A percentile compares a stretch with the other conserved stretches of the same genome.
Evolutionary conservation across 202 grass and related monocot genomes (phyloP).

Genomic region (Hordeum pubiflorum): DNA sequence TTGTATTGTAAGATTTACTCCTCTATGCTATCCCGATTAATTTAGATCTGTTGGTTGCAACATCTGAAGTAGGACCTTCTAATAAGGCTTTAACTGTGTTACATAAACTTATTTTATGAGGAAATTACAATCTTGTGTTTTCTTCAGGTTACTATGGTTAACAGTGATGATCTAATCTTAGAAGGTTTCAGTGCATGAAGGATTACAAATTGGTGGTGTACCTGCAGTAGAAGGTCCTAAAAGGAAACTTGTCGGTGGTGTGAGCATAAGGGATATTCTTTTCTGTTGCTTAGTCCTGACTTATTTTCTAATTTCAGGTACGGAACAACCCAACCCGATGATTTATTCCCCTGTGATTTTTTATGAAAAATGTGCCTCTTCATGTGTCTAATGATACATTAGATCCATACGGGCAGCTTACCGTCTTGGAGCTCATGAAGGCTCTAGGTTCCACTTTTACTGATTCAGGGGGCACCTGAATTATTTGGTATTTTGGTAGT

Average conservation of each 20-base stretch:
- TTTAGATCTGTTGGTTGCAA: constrained; percentile 3
- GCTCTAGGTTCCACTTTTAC: constrained; percentile 52
- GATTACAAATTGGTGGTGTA: constrained; percentile 71
- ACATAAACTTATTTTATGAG: neutral
- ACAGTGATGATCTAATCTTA: constrained; percentile 64
- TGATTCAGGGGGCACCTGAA: constrained; percentile 25
- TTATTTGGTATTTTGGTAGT: neutral
- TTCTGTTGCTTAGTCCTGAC: constrained; percentile 60
- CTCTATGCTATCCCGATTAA: neutral
- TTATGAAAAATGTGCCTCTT: neutral
- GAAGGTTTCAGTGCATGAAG: constrained; percentile 82
- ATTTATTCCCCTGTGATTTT: neutral
- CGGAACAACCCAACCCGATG: neutral
- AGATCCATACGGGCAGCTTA: constrained; percentile 45
- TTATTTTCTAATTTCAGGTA: constrained; percentile 87
- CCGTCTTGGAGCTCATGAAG: constrained; percentile 66
- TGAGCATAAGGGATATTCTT: constrained; percentile 63
- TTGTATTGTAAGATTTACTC: neutral
- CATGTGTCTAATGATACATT: neutral
- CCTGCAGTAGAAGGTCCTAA: constrained; percentile 47
- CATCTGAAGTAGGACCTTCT: neutral
- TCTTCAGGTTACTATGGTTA: constrained; percentile 33
- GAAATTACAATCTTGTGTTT: constrained; percentile 17
- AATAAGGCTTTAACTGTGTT: neutral
- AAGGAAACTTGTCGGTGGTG: neutral